phyloP scores from a whole-genome alignment of 208 protist genomes.

The Chromosphaera perkinsii region DNA sequence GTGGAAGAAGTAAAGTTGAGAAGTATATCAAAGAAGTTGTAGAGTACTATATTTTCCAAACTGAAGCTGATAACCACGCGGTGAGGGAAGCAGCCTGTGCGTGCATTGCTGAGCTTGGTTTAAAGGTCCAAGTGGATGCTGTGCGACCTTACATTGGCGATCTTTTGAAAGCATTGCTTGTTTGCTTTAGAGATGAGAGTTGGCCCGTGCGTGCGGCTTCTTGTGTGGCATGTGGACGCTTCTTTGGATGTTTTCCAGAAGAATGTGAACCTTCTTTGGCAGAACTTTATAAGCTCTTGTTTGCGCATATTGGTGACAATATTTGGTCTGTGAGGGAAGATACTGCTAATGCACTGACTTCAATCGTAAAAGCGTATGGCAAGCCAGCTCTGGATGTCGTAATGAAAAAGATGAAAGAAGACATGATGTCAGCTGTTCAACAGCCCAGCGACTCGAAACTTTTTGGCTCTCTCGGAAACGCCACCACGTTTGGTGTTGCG shows the following conservation, averaged over 20 bases:
- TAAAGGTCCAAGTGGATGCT: constrained; percentile 30
- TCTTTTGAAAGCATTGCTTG: constrained; percentile 21
- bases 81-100: constrained; percentile 45
- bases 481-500: constrained; percentile 23
- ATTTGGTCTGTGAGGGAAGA: constrained; percentile 29
- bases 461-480: neutral
- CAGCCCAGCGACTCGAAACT: neutral
- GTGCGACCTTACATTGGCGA: constrained; percentile 11
- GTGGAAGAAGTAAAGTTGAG: constrained; percentile 6
- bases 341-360: constrained; percentile 10
- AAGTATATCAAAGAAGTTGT: constrained; percentile 24
- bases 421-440: neutral
- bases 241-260: constrained; percentile 22
- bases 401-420: neutral
- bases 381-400: neutral
- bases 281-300: constrained; percentile 13
- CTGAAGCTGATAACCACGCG: constrained; percentile 40
- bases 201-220: constrained; percentile 36
- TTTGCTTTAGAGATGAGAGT: constrained; percentile 30
- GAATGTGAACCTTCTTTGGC: constrained; percentile 1
- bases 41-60: constrained; percentile 30
- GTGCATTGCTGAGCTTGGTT: constrained; percentile 42
- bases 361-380: constrained; percentile 3
- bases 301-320: constrained; percentile 32
- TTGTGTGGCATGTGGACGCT: constrained; percentile 23